A percentile compares a stretch with the other conserved stretches of the same genome.
Conservation (phyloP, 805 yeast genomes). For the Wickerhamomyces silvicola region DNA sequence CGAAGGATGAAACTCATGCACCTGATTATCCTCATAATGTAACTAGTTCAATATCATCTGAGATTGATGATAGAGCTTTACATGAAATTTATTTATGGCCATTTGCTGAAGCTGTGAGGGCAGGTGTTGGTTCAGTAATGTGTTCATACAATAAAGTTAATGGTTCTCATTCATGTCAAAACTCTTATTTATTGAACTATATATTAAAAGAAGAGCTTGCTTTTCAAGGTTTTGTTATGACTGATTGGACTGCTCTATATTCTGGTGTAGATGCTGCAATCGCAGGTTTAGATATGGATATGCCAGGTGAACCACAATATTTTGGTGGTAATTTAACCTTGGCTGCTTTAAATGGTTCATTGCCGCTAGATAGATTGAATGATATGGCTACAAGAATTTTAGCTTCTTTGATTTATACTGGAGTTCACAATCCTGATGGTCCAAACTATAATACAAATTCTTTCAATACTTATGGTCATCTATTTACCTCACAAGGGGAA, state of each 20-base stretch:
- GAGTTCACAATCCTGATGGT: slow-evolving; percentile 38
- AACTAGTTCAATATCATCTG: slow-evolving; percentile 39
- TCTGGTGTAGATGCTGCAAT: slow-evolving; percentile 37
- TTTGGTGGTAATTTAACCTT: slow-evolving; percentile 38
- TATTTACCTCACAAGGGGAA: slow-evolving; percentile 28
- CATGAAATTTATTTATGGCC: slow-evolving; percentile 55
- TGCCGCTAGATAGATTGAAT: slow-evolving; percentile 36
- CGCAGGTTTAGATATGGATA: slow-evolving; percentile 53
- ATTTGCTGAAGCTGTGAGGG: slow-evolving; percentile 45
- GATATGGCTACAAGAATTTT: slow-evolving; percentile 42
- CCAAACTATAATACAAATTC: slow-evolving; percentile 22
- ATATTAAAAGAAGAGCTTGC: slow-evolving; percentile 47
- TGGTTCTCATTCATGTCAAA: slow-evolving; percentile 46
- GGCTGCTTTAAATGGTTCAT: slow-evolving; percentile 32
- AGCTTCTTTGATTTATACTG: slow-evolving; percentile 35
- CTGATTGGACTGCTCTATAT: slow-evolving; percentile 54
- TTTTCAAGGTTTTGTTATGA: slow-evolving; percentile 45
- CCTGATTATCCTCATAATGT: slow-evolving; percentile 31
- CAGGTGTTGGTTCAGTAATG: slow-evolving; percentile 47
- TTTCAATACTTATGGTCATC: slow-evolving; percentile 34
- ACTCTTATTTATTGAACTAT: slow-evolving; percentile 33
- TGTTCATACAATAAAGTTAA: slow-evolving; percentile 54
- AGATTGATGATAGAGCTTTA: slow-evolving; percentile 48
- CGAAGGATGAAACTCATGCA: slow-evolving; percentile 38
- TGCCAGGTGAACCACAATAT: slow-evolving; percentile 56